Evolutionary conservation across 2,329 filamentous ascomycete genomes (phyloP), one percentile per base, ranked within the genome.

Genomic region (Fusarium clavum): DNA sequence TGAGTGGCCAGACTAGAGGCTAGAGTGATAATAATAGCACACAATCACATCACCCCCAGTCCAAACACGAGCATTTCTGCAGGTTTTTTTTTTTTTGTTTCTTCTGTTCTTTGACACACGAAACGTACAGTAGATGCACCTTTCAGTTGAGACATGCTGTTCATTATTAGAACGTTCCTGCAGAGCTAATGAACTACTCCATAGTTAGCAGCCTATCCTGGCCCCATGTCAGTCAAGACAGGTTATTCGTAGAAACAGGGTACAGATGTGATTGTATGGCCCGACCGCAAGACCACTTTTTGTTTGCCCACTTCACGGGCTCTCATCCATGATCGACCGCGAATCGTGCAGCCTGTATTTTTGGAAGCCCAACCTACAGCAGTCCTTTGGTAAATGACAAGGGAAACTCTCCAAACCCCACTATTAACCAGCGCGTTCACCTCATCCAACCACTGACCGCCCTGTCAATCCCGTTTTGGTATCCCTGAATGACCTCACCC

Each of bases 361-460:
- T 66, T 61, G 63, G 61, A 65, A 34, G 43, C 43, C 22, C 43
- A 25, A 45, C 20, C 47, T 38, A 38, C 18, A 38, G 34, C 10
- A 18, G 34, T 38, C 34, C n/a, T n/a, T 49, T 34, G 14, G 10
- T 24, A 27, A 20, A 20, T 24, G 48, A 52, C 32, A 51, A 34
- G 48, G 48, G 48, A 12, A n/a, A 6, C 16, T n/a, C 34, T 38
- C 22, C 12, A 25, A 32, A 8, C 22, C 30, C 62, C 61, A 65
- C 62, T 18, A 24, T 24, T 57, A 30, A 25, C 27, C 38, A 57
- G 34, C 61, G 61, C 63, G 65, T 43, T 66, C 61, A 41, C 40
- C 63, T 61, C 61, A 49, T 66, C 63, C 63, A 61, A 54, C 61
- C 61, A 66, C 62, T 66, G 61, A 66, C 63, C 63, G 61, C 61